Conservation (phyloP, 768 basidiomycete genomes). For the Mycena alexandri region DNA sequence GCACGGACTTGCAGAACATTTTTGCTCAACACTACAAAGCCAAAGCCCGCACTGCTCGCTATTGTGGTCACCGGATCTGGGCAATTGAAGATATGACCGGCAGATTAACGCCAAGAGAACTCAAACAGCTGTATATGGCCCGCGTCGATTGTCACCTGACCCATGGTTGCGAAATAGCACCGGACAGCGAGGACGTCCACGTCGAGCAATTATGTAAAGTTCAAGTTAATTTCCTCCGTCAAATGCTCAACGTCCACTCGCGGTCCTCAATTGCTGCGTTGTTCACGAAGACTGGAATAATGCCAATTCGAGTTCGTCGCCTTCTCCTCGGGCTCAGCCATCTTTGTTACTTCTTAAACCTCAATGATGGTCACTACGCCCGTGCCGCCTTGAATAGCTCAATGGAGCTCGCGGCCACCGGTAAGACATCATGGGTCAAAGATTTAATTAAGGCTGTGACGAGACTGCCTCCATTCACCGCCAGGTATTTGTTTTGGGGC, state of each 20-base stretch:
- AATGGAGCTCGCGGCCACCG: neutral
- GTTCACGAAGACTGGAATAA: constrained; percentile 43
- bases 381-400: constrained; percentile 6
- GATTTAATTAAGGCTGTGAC: constrained; percentile 1
- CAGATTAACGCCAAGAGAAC: no score
- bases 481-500: no score
- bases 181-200: constrained; percentile 28
- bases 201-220: constrained; percentile 32
- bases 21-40: constrained; percentile 35
- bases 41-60: constrained; percentile 37
- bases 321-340: constrained; percentile 38
- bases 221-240: constrained; percentile 40
- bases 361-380: constrained; percentile 1
- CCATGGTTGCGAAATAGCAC: constrained; percentile 37
- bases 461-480: constrained; percentile 19
- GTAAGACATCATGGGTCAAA: constrained; percentile 10
- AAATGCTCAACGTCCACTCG: constrained; percentile 39
- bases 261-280: constrained; percentile 36
- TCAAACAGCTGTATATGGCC: no score
- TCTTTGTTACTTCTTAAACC: constrained; percentile 35
- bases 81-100: no score
- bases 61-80: constrained; percentile 35
- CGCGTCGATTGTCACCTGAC: no score
- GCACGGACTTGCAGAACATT: constrained; percentile 9
- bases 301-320: constrained; percentile 36